Evolutionary conservation across 306 rosid genomes (phyloP), one percentile per base, ranked within the genome.

Genomic region (Castanea sativa): DNA sequence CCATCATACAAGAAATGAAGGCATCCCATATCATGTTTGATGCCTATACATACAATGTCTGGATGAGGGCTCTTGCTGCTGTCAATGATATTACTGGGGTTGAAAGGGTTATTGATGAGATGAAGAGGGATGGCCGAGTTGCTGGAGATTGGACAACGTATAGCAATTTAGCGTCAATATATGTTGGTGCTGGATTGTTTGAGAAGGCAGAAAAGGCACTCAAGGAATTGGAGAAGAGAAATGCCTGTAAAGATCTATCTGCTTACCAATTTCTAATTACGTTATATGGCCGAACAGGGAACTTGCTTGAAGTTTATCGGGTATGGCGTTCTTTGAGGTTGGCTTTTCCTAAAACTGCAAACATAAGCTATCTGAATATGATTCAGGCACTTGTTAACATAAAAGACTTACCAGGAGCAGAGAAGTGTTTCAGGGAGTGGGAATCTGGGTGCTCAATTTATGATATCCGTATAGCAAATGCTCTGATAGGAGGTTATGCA

Each of bases 51-150:
- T 91, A 91, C 78, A 92, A 91, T 85, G 85, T 89, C 23, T 93
- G 98, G 97, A 93, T 95, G 93, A 86, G 98, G 82, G 91, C 94
- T 65, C 88, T 86, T 82, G 97, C 99, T 77, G 92, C 96, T 32
- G 87, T 65, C 35, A 80, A 88, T 75, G 97, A 95, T 83, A 77
- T 93, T 73, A 86, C 89, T 55, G 93, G 93, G 76, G 96, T 87
- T 70, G 96, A 90, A 87, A 89, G 99, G 89, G 92, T 93, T 75
- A 64, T 90, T 69, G 97, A 90, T 41, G 97, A 95, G 88, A 91
- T 95, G 92, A 93, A 87, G 88, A 84, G 96, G 86, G 97, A 90
- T 79, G 94, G 96, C 41, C 83, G 85, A 79, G 94, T 89, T 68
- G 80, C 84, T 33, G 89, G 85, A 55, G 98, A 92, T 83, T 95